Evolutionary conservation across 805 yeast species (phyloP).

Genomic region (Lachancea cidri): DNA sequence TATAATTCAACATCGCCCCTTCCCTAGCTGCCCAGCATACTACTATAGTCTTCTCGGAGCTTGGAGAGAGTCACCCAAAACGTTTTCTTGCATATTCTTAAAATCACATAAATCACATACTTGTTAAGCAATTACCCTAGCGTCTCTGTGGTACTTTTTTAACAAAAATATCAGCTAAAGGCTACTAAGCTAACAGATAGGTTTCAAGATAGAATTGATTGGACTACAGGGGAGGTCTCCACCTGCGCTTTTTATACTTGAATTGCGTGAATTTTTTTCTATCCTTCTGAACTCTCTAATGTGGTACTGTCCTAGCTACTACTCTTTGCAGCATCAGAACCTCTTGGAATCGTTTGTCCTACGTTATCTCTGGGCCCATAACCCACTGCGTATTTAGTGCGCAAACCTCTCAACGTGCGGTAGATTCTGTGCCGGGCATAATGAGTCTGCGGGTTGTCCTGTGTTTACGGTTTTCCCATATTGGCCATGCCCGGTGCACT

Average conservation of each 20-base stretch:
- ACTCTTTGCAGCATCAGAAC: not conserved
- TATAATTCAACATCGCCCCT: too few species aligned
- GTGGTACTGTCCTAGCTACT: not conserved
- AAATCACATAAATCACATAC: not conserved
- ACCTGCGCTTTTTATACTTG: not conserved
- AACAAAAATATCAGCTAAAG: constrained; percentile 1
- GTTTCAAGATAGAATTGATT: not conserved
- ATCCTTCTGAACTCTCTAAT: not conserved
- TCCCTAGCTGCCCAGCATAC: not conserved
- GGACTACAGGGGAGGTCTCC: not conserved
- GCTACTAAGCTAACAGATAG: not conserved
- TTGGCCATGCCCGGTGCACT: not conserved
- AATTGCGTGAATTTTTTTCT: constrained; percentile 1
- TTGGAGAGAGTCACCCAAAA: not conserved
- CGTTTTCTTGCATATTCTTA: not conserved
- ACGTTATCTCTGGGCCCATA: not conserved
- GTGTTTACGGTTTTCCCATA: not conserved
- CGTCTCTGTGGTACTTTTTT: not conserved
- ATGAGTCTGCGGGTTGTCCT: not conserved
- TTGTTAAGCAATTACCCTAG: constrained; percentile 1
- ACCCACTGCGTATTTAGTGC: too few species aligned
- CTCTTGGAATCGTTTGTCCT: not conserved
- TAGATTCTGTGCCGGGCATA: not conserved
- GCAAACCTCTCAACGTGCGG: not conserved
- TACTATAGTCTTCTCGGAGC: too few species aligned